Conservation (phyloP, 148 eudicot genomes). For the Drosera capensis region DNA sequence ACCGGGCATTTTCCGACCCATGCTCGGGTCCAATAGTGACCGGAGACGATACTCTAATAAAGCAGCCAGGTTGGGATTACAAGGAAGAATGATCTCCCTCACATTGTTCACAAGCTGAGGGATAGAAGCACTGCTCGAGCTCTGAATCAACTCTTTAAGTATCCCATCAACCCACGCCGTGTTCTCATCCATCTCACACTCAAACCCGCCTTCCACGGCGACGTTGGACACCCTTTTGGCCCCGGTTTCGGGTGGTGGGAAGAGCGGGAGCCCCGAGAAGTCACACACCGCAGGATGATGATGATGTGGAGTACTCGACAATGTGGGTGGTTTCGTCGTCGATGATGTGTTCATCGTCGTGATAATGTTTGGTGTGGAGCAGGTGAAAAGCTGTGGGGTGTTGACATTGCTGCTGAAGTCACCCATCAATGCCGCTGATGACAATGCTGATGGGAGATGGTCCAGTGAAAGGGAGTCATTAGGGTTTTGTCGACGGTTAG, state of each 20-base stretch:
- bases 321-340: slow-evolving; percentile 8
- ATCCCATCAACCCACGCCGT: slow-evolving; percentile 72
- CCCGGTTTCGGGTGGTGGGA: slow-evolving; percentile 32
- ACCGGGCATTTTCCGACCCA: no score
- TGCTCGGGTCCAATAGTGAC: slow-evolving; percentile 34
- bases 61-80: slow-evolving; percentile 67
- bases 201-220: background rate
- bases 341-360: slow-evolving; percentile 5
- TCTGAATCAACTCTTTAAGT: slow-evolving; percentile 68
- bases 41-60: slow-evolving; percentile 68
- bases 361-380: slow-evolving; percentile 22
- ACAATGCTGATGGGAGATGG: slow-evolving; percentile 1
- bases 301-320: slow-evolving; percentile 1
- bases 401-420: background rate
- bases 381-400: slow-evolving; percentile 16
- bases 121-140: slow-evolving; percentile 42
- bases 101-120: slow-evolving; percentile 83
- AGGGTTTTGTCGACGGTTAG: background rate
- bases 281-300: slow-evolving; percentile 42
- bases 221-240: background rate
- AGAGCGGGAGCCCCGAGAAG: slow-evolving; percentile 80
- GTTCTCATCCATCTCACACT: slow-evolving; percentile 24
- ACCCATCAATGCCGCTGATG: background rate
- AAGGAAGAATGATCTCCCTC: slow-evolving; percentile 86
- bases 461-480: background rate